These are phyloP conservation scores for Aspergillus baeticus DNA, from an alignment of 495 filamentous ascomycete species.

Conservation along the genomic window DNA sequence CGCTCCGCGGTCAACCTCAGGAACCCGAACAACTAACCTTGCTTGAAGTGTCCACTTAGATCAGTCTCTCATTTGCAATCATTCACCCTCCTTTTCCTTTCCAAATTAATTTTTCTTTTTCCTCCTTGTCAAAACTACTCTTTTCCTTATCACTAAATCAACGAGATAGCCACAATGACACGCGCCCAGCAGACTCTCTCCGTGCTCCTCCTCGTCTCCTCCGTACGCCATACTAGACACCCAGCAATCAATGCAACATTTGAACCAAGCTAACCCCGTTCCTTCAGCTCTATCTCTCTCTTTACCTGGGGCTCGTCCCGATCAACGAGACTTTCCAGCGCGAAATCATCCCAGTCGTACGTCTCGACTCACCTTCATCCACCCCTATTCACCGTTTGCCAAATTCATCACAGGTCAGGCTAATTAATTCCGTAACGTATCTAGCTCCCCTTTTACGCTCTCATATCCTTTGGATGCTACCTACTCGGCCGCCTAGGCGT, in stretches of 20 bases:
- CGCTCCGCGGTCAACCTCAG: slow-evolving; percentile 1
- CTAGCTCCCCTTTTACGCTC: slow-evolving; percentile 86
- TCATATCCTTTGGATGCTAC: slow-evolving; percentile 92
- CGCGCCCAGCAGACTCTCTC: slow-evolving; percentile 92
- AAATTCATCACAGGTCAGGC: no score
- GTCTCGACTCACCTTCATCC: slow-evolving; percentile 20
- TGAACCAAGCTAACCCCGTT: background rate
- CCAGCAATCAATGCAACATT: background rate
- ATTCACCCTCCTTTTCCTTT: background rate
- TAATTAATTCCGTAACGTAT: no score
- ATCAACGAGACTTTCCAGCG: slow-evolving; percentile 64
- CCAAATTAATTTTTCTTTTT: background rate
- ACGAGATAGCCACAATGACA: slow-evolving; percentile 87
- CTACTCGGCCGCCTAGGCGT: slow-evolving; percentile 87
- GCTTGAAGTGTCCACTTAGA: slow-evolving; percentile 1
- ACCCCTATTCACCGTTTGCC: background rate
- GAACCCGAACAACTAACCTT: background rate
- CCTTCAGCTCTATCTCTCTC: slow-evolving; percentile 62
- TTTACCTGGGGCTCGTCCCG: slow-evolving; percentile 82
- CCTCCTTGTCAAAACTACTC: no score
- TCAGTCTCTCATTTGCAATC: slow-evolving; percentile 8
- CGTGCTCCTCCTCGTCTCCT: slow-evolving; percentile 78
- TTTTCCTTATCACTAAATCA: no score
- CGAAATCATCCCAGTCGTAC: slow-evolving; percentile 54
- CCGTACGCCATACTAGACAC: slow-evolving; percentile 55